phyloP scores from a whole-genome alignment of 352 stramenopile species.

The Phytophthora rubi region DNA sequence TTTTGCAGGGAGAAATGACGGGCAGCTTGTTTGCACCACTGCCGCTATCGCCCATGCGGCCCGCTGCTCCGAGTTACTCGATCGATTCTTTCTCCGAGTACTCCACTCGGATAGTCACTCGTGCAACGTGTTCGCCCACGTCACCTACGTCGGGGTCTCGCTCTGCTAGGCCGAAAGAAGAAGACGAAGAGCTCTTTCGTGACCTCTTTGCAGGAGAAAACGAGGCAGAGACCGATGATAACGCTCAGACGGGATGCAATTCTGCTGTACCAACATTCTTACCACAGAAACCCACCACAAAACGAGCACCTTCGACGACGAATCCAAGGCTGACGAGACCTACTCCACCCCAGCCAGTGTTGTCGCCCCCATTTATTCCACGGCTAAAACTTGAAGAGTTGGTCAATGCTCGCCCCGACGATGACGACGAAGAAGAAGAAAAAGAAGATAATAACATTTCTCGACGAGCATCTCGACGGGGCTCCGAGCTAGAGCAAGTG shows the following conservation, averaged over 20 bases:
- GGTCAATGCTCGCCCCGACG: constrained; percentile 41
- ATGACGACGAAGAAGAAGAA: constrained; percentile 13
- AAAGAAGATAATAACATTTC: constrained; percentile 19
- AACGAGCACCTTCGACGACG: constrained; percentile 3
- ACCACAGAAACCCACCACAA: constrained; percentile 23
- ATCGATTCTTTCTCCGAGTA: constrained; percentile 67
- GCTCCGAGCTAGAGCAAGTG: constrained; percentile 29
- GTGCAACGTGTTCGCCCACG: constrained; percentile 28
- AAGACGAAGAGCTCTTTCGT: constrained; percentile 75
- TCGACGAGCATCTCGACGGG: constrained; percentile 5
- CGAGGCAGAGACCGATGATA: constrained; percentile 18
- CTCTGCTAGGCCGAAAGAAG: constrained; percentile 30
- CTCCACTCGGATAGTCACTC: constrained; percentile 46
- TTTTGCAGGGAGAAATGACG: constrained; percentile 22
- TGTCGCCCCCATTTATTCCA: constrained; percentile 36
- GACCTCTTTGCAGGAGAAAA: constrained; percentile 60
- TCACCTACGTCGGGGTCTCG: constrained; percentile 14
- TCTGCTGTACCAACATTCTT: constrained; percentile 11
- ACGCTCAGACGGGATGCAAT: background rate
- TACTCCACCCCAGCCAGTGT: constrained; percentile 3
- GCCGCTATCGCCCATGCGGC: constrained; percentile 13
- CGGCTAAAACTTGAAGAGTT: constrained; percentile 57
- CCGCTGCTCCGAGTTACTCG: constrained; percentile 36
- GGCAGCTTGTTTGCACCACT: constrained; percentile 24
- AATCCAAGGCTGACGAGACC: constrained; percentile 23